Evolutionary conservation across 75 land plant species (phyloP).

Genomic region (Adiantum capillusveneris): DNA sequence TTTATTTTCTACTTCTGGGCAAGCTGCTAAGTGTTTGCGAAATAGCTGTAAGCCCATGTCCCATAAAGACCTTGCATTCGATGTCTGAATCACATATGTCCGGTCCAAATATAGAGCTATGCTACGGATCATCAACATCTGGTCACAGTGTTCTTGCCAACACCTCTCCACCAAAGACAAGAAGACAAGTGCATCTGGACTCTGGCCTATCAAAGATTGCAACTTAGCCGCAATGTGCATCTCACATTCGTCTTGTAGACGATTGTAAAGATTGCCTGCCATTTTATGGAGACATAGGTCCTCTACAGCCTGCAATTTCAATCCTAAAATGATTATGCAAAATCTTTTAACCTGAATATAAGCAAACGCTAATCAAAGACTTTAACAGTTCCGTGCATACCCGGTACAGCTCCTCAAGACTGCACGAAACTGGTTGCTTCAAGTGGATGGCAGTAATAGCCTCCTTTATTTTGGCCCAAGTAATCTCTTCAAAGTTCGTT

Average conservation of each 20-base stretch:
- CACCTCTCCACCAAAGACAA: constrained; percentile 87
- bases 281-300: constrained; percentile 96
- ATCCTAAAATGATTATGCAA: not conserved
- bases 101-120: constrained; percentile 95
- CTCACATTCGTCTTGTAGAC: constrained; percentile 92
- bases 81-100: constrained; percentile 90
- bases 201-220: constrained; percentile 74
- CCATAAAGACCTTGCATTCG: constrained; percentile 87
- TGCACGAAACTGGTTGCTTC: constrained; percentile 86
- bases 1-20: constrained; percentile 91
- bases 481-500: constrained; percentile 82
- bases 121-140: constrained; percentile 93
- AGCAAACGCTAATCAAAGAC: not conserved
- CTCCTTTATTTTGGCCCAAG: constrained; percentile 83
- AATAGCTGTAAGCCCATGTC: constrained; percentile 99
- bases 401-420: constrained; percentile 86
- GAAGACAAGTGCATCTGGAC: constrained; percentile 88
- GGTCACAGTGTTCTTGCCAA: constrained; percentile 99
- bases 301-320: constrained; percentile 58
- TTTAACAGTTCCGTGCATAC: constrained; percentile 15
- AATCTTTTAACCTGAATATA: not conserved
- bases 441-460: constrained; percentile 87
- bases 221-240: constrained; percentile 63
- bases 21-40: constrained; percentile 79
- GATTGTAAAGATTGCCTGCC: constrained; percentile 78